Conservation (phyloP, 1,139 yeast genomes). For the Diutina neorugosa region DNA sequence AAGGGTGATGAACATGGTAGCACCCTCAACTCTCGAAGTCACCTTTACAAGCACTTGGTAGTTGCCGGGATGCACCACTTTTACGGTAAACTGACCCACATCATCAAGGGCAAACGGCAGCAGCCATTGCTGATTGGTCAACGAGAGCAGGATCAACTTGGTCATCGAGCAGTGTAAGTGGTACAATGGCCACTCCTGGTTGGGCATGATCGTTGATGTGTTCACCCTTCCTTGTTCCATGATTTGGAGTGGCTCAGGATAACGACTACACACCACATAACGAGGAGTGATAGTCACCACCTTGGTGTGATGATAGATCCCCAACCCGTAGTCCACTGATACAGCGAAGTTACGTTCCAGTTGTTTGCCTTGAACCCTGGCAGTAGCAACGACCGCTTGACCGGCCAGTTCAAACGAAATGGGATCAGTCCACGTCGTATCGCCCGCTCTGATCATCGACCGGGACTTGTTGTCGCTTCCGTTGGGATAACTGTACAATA, state of each 20-base stretch:
- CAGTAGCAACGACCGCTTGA: conserved; percentile 54
- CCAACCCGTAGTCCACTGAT: conserved; percentile 74
- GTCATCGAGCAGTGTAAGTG: conserved; percentile 35
- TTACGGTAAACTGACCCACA: conserved; percentile 69
- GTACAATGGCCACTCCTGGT: conserved; percentile 51
- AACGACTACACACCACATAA: conserved; percentile 56
- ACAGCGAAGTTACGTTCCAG: conserved; percentile 70
- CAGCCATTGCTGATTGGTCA: conserved; percentile 64
- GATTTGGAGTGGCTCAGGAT: conserved; percentile 43
- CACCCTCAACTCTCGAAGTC: conserved; percentile 64
- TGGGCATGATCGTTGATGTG: conserved; percentile 31
- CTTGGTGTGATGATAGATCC: conserved; percentile 66
- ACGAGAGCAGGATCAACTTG: conserved; percentile 49
- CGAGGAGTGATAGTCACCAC: conserved; percentile 77
- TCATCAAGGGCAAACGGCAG: conserved; percentile 80
- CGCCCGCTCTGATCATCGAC: conserved; percentile 12
- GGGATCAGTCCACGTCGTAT: conserved; percentile 66
- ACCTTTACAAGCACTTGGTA: conserved; percentile 65
- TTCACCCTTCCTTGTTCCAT: conserved; percentile 60
- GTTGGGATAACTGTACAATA: not conserved
- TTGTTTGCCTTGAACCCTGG: conserved; percentile 46
- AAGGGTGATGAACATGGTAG: conserved; percentile 68
- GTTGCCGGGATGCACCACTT: conserved; percentile 47
- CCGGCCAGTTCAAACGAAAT: conserved; percentile 88
- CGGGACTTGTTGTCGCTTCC: not conserved